Evolutionary conservation across 2,329 filamentous ascomycete species (phyloP).

Genomic region (Drechslera avenae): DNA sequence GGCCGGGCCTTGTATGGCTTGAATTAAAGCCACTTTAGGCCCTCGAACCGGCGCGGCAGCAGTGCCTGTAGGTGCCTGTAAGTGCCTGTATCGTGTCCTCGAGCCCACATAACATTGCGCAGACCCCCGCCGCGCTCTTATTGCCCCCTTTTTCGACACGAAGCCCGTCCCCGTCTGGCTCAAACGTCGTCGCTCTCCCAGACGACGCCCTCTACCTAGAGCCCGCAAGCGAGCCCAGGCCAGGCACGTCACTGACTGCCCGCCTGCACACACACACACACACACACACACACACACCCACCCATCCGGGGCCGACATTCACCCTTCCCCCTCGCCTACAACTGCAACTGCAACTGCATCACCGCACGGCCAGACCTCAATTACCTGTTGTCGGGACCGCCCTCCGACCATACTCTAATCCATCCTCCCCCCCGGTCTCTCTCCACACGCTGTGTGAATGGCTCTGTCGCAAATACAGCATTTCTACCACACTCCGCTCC

Average conservation of each 20-base stretch:
- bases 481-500: slow-evolving; percentile 22
- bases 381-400: slow-evolving; percentile 1
- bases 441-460: slow-evolving; percentile 36
- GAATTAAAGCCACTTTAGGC: slow-evolving; percentile 16
- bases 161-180: slow-evolving; percentile 1
- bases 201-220: neutral
- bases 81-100: slow-evolving; percentile 2
- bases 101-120: slow-evolving; percentile 21
- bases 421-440: neutral
- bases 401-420: slow-evolving; percentile 1
- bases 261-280: neutral
- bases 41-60: slow-evolving; percentile 1
- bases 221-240: neutral
- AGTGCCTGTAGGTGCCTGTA: slow-evolving; percentile 6
- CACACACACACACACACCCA: no score
- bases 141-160: slow-evolving; percentile 1
- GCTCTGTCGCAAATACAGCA: slow-evolving; percentile 35
- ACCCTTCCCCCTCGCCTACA: neutral
- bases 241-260: slow-evolving; percentile 13
- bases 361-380: neutral
- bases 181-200: neutral
- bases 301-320: no score
- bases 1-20: slow-evolving; percentile 11
- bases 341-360: neutral
- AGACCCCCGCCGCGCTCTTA: slow-evolving; percentile 2